phyloP scores from a whole-genome alignment of 176 grass and related monocot species.

The maize (Zea mays) region Zm-B73-REFERENCE-NAM-5.0 NC_050096.1:239974501-239975000 shows the following conservation, averaged over 20 bases:
- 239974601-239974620: no score
- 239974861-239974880: neutral
- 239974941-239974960: neutral
- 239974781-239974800: neutral
- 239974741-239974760: neutral
- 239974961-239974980: neutral
- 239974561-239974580: slow-evolving; percentile 30
- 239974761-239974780: neutral
- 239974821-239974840: neutral
- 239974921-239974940: neutral
- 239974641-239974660: neutral
- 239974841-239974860: neutral
- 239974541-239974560: neutral
- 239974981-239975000: neutral
- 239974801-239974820: neutral
- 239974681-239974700: neutral
- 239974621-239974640: neutral
- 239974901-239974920: neutral
- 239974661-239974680: neutral
- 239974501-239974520: slow-evolving; percentile 97
- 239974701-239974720: slow-evolving; percentile 4
- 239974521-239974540: slow-evolving; percentile 58
- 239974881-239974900: neutral
- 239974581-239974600: neutral
- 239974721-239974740: neutral